Conservation (phyloP, 2,329 filamentous ascomycete species). For the Podosphaera fusca region DNA sequence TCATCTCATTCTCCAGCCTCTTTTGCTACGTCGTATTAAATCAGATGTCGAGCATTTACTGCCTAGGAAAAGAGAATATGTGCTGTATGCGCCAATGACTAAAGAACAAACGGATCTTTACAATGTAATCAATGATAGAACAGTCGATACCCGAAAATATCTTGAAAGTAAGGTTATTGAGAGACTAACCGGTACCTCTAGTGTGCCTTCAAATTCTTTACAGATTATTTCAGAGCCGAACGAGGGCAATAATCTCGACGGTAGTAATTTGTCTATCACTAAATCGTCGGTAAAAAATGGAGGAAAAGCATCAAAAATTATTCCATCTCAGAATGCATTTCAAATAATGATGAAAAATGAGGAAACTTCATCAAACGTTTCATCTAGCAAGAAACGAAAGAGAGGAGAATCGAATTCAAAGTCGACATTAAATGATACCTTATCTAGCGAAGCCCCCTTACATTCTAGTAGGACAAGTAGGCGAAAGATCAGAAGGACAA, state of each 20-base stretch:
- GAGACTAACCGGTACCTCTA: constrained; percentile 24
- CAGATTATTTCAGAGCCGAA: constrained; percentile 9
- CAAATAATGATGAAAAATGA: constrained; percentile 20
- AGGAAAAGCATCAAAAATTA: constrained; percentile 4
- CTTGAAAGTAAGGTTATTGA: constrained; percentile 60
- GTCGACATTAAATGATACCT: constrained; percentile 43
- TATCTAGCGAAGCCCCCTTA: constrained; percentile 53
- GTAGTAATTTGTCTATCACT: constrained; percentile 4
- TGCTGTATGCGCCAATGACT: constrained; percentile 81
- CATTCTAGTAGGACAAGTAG: constrained; percentile 29
- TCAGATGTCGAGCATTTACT: constrained; percentile 75
- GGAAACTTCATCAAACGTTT: constrained; percentile 1
- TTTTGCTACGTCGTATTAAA: constrained; percentile 72
- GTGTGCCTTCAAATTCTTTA: constrained; percentile 2
- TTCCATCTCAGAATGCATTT: constrained; percentile 20
- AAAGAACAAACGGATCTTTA: constrained; percentile 82
- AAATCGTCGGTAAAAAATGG: constrained; percentile 6
- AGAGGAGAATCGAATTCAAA: constrained; percentile 18
- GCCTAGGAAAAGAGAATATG: constrained; percentile 93
- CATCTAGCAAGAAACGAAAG: constrained; percentile 32
- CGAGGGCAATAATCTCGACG: constrained; percentile 12
- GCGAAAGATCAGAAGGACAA: constrained; percentile 20
- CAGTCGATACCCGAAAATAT: constrained; percentile 43
- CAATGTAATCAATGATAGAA: constrained; percentile 34
- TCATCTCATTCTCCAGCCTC: constrained; percentile 77